Evolutionary conservation across 805 yeast species (phyloP), one percentile per base, ranked within the genome.

Genomic region (Wickerhamomyces queroliae): DNA sequence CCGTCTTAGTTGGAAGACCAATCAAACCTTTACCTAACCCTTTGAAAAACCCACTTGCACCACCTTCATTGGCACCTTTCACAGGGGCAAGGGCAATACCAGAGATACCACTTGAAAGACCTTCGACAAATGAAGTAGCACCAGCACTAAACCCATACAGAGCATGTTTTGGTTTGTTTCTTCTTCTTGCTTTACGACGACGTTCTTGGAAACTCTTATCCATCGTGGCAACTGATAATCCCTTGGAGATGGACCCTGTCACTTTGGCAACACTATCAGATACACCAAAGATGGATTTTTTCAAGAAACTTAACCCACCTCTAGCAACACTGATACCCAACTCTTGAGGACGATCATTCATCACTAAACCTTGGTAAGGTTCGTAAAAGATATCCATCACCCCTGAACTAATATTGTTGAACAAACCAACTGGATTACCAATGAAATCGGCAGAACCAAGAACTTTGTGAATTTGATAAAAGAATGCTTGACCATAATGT

Each of bases 351-450:
- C 97, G 68, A 59, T 93, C 99, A 46, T 84, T 91, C 76, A 93
- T 77, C 36, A 91, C 78, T 50, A 87, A 86, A 0, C 99, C 99
- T 56, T 89, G 93, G 54, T 91, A 93, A 3, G 99, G 99, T 56
- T 91, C 98, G 57, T 93, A 93, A 59, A 93, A 93, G 16, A 93
- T 83, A 60, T 93, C 99, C 76, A 89, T 75, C 10, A 93, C 93
- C 38, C 99, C 99, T 0, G 97, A 88, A 41, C 95, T 81, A 41
- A 93, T 69, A 49, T 89, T 90, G 58, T 87, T 93, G 67, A 93
- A 93, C 45, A 93, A 66, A 1, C 99, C 99, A 22, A 95, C 98
- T 0, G 99, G 99, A 49, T 95, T 93, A 18, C 99, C 99, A 36
- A 93, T 65, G 49, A 93, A 78, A 62, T 95, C 99, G 0, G 98